Evolutionary conservation across 1,284 basidiomycete species (phyloP).

Genomic region (Ceraceosorus bombacis): DNA sequence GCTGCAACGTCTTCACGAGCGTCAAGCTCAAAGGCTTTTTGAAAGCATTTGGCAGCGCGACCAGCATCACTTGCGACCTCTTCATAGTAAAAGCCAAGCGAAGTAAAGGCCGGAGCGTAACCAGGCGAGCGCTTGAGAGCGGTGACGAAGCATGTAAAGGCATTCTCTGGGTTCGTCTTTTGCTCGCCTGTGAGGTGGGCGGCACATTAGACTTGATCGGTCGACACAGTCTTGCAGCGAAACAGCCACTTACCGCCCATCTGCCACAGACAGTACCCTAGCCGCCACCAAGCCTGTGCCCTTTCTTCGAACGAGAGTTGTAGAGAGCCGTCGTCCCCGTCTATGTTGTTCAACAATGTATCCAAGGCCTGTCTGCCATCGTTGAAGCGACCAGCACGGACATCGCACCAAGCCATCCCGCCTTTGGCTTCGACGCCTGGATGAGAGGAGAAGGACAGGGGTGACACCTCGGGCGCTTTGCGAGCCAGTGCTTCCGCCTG

Average conservation of each 20-base stretch:
- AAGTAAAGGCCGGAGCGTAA: slow-evolving; percentile 86
- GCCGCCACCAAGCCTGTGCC: slow-evolving; percentile 73
- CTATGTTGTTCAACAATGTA: slow-evolving; percentile 58
- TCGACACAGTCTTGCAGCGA: too few species aligned
- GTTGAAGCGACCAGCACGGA: slow-evolving; percentile 57
- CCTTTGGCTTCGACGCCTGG: slow-evolving; percentile 65
- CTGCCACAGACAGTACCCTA: slow-evolving; percentile 72
- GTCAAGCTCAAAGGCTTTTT: slow-evolving; percentile 96
- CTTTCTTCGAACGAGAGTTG: slow-evolving; percentile 52
- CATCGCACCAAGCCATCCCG: slow-evolving; percentile 77
- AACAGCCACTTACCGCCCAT: slow-evolving; percentile 54
- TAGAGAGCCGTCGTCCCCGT: slow-evolving; percentile 39
- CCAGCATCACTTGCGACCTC: slow-evolving; percentile 65
- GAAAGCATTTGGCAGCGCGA: slow-evolving; percentile 89
- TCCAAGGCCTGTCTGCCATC: slow-evolving; percentile 59
- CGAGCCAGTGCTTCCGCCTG: slow-evolving; percentile 46
- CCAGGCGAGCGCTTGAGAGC: slow-evolving; percentile 68
- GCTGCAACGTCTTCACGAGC: slow-evolving; percentile 80
- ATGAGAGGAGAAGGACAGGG: slow-evolving; percentile 44
- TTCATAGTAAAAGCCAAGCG: slow-evolving; percentile 82
- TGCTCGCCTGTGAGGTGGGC: slow-evolving; percentile 19
- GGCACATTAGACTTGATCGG: too few species aligned
- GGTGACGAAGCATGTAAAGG: slow-evolving; percentile 64
- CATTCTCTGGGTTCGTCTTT: slow-evolving; percentile 33
- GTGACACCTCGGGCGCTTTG: neutral